Evolutionary conservation across 768 basidiomycete species (phyloP).

Genomic region (Suillus subluteus): DNA sequence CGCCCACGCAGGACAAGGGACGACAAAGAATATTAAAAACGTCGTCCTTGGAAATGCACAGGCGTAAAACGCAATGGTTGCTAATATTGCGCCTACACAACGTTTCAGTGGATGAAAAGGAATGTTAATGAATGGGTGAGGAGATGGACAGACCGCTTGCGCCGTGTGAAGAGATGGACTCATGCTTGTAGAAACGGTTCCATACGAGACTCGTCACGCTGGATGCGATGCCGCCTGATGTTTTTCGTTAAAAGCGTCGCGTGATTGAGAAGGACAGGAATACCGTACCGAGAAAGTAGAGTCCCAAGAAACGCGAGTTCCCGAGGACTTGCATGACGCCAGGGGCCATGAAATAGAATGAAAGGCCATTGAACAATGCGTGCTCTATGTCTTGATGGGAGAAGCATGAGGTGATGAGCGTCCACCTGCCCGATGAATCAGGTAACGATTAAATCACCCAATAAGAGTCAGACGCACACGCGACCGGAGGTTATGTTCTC

Average conservation of each 20-base stretch:
- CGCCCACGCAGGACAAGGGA: conserved; percentile 82
- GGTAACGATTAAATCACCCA: conserved; percentile 12
- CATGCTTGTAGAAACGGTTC: conserved; percentile 39
- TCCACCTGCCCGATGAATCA: conserved; percentile 58
- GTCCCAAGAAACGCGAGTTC: conserved; percentile 61
- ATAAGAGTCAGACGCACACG: conserved; percentile 48
- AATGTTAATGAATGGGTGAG: not conserved
- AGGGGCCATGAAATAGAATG: conserved; percentile 77
- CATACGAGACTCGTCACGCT: conserved; percentile 53
- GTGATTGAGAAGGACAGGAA: conserved; percentile 23
- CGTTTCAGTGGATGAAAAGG: conserved; percentile 12
- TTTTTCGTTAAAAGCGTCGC: not conserved
- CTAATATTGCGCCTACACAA: conserved; percentile 67
- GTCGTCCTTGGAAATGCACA: conserved; percentile 66
- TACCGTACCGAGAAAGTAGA: conserved; percentile 79
- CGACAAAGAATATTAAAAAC: conserved; percentile 73
- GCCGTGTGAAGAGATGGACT: conserved; percentile 50
- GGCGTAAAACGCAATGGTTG: conserved; percentile 71
- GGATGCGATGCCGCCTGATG: conserved; percentile 61
- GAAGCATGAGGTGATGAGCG: conserved; percentile 69
- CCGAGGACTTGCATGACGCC: conserved; percentile 66
- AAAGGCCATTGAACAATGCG: conserved; percentile 76
- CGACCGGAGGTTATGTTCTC: conserved; percentile 65
- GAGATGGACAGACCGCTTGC: conserved; percentile 65
- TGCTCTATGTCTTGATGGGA: conserved; percentile 67